These are phyloP conservation scores for Botrytis byssoidea DNA, from an alignment of 2,329 filamentous ascomycete species.

Conservation along the genomic window DNA sequence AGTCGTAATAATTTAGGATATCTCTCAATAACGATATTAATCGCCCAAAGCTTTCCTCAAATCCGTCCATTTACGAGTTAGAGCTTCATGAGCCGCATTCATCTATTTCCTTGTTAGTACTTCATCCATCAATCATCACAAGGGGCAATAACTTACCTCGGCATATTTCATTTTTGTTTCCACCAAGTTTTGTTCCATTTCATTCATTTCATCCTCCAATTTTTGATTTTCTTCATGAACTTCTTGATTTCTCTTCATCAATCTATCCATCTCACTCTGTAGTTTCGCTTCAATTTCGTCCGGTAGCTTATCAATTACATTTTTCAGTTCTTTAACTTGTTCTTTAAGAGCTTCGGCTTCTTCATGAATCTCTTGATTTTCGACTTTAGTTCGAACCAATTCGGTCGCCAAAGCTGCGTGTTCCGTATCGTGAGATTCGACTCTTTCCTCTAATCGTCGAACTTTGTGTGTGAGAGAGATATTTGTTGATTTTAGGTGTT, in stretches of 20 bases:
- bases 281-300: constrained; percentile 81
- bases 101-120: constrained; percentile 49
- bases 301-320: constrained; percentile 86
- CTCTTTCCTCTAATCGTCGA: constrained; percentile 81
- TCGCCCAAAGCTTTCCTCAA: constrained; percentile 50
- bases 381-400: constrained; percentile 85
- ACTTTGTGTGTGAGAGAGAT: constrained; percentile 69
- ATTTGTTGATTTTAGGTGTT: constrained; percentile 67
- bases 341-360: constrained; percentile 84
- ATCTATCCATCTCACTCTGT: constrained; percentile 80
- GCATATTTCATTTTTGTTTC: constrained; percentile 93
- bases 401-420: constrained; percentile 90
- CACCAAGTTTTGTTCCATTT: constrained; percentile 90
- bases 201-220: constrained; percentile 83
- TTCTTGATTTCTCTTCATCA: constrained; percentile 89
- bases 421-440: constrained; percentile 84
- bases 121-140: constrained; percentile 13
- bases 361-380: constrained; percentile 86
- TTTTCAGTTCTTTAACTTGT: constrained; percentile 80
- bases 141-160: constrained; percentile 66
- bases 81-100: constrained; percentile 67
- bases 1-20: background rate
- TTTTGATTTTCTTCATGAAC: constrained; percentile 90
- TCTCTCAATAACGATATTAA: background rate
- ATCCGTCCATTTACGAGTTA: constrained; percentile 76